Conservation (phyloP, 345 rosid genomes). For the Citrus cavaleriei region DNA sequence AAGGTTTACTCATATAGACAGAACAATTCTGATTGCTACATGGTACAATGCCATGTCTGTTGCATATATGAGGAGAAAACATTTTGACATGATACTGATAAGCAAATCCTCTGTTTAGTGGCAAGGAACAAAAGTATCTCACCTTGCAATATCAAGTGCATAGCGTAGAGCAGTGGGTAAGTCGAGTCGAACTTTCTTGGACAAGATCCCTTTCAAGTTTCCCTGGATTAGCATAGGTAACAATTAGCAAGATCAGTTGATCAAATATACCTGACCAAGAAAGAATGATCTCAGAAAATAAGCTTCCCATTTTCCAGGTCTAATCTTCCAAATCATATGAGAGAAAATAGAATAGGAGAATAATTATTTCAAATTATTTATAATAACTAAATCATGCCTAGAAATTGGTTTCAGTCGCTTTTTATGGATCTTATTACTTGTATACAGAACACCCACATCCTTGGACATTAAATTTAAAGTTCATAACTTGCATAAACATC, state of each 20-base stretch:
- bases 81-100: background rate
- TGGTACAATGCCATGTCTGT: background rate
- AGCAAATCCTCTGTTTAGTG: background rate
- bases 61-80: background rate
- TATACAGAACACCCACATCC: background rate
- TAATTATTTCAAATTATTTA: background rate
- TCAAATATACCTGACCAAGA: background rate
- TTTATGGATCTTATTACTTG: background rate
- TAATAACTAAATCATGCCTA: background rate
- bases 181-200: conserved; percentile 35
- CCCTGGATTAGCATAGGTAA: conserved; percentile 26
- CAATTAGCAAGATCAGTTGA: background rate
- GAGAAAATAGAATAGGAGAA: background rate
- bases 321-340: background rate
- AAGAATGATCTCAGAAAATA: background rate
- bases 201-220: conserved; percentile 35
- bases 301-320: background rate
- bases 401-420: background rate
- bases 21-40: background rate
- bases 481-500: background rate
- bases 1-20: background rate
- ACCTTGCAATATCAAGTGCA: conserved; percentile 63
- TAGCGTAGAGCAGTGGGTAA: conserved; percentile 43
- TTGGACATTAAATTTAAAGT: background rate
- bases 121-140: background rate